Base-by-base conservation (phyloP, 176 grass and related monocot species). In the Alopecurus myosuroides region DNA sequence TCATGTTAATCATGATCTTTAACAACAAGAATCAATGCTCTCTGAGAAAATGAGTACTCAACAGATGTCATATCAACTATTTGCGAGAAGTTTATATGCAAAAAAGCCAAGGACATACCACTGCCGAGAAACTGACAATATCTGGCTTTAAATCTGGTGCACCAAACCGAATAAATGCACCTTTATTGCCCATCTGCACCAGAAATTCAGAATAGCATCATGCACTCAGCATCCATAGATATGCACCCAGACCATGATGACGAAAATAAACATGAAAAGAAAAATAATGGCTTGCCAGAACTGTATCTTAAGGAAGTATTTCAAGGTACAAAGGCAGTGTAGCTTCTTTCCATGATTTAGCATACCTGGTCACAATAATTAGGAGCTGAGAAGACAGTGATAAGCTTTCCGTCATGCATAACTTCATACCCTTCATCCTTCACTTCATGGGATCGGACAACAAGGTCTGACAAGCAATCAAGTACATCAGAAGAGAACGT, bases 351-450 rank as follows among this genome's bases (percentile, higher is more conserved):
- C 14, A 23, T 46, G 57, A 80, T 45, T 66, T 13, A 39, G n/a
- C 46, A 41, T 89, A 96, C 93, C 91, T 96, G 91, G 72, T 96
- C 93, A 74, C 93, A 98, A 87, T 94, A 98, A 78, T 94, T 98
- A 52, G 91, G 93, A 14, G 93, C 97, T 76, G 92, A 98, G 86
- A 98, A 94, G 14, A 95, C 91, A 6, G 93, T 94, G 68, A 98
- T 96, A 79, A 94, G 91, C 67, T 98, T 94, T 68, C 93, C 93
- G 46, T 91, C 89, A 86, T 98, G 97, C 82, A 94, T 86, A 51
- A 92, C 82, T 89, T 98, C 91, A 82, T 94, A 89, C 11, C 91
- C 95, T 91, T 98, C 95, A 61, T 95, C 90, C 84, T 98, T 98
- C 33, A 95, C 89, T 89, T 98, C 89, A 70, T 99, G 97, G 18